phyloP scores from a whole-genome alignment of 129 eudicot species.

The Rutidosis leptorrhynchoides region DNA sequence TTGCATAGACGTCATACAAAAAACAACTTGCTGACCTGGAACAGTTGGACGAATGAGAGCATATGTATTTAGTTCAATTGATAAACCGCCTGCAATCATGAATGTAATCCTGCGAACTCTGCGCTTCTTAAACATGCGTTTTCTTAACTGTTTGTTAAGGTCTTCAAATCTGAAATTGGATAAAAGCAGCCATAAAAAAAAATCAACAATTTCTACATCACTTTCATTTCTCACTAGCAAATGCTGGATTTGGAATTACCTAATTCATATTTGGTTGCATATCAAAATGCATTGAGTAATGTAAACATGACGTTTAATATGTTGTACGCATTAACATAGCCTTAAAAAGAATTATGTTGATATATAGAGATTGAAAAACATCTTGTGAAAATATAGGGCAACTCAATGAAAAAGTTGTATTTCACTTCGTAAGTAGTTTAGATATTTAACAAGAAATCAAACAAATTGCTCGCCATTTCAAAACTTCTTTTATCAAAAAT shows the following conservation, averaged over 20 bases:
- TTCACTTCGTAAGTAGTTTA: background rate
- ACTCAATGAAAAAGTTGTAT: background rate
- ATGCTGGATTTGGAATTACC: background rate
- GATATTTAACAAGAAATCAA: background rate
- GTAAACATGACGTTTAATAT: background rate
- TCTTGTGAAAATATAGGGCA: background rate
- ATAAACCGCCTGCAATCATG: constrained; percentile 61
- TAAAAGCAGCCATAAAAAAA: background rate
- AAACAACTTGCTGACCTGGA: constrained; percentile 57
- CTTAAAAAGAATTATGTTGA: background rate
- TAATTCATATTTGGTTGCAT: background rate
- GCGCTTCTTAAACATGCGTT: constrained; percentile 90
- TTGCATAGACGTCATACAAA: background rate
- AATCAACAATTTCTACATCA: background rate
- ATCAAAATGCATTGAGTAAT: background rate
- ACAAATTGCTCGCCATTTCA: background rate
- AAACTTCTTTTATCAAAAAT: background rate
- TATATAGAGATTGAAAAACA: background rate
- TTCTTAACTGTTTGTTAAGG: constrained; percentile 74
- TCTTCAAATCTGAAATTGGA: constrained; percentile 66
- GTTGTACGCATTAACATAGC: background rate
- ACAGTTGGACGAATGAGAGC: constrained; percentile 88
- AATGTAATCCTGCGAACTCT: constrained; percentile 71
- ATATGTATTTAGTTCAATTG: constrained; percentile 81
- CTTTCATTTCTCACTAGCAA: background rate